Base-by-base conservation (phyloP, 495 filamentous ascomycete genomes). In the Talaromyces liani region DNA sequence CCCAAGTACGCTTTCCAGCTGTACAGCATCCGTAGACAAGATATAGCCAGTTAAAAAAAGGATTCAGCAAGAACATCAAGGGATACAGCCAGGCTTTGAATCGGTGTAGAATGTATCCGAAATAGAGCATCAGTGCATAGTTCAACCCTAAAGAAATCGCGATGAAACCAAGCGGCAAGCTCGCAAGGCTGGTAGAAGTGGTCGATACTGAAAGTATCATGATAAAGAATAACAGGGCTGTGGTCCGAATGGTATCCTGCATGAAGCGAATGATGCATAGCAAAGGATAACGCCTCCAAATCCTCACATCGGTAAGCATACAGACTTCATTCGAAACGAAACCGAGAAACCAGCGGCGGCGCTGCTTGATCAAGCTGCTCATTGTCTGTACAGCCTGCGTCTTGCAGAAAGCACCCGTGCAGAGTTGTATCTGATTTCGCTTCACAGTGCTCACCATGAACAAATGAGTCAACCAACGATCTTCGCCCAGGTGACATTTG, bases 321-420 rank as follows among this genome's bases (percentile, higher is more conserved):
- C 94, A 98, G 1, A 91, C 93, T 69, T 98, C 94, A 73, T 98
- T 98, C 16, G 94, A 98, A 75, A 98, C 94, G 73, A 96, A 97
- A 1, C 94, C 94, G 55, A 98, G 81, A 70, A 98, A 98, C 94
- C 94, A 98, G 66, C 94, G 84, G 56, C 94, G 88, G 31, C 94
- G 88, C 76, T 98, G 94, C 79, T 98, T 98, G 70, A 98, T 79
- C 51, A 98, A 84, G 71, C 88, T 92, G 57, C 76, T 73, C 69
- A 93, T 93, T 18, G 88, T 92, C 72, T 96, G 91, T 24, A 97
- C 94, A 9, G 94, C 94, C 72, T 97, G 94, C 2, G 94, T 98
- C 77, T 98, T 98, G 80, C 94, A 98, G 69, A 98, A 98, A 9
- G 94, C 94, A 53, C 91, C 91, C 2, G 92, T 96, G 72, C 93